A percentile compares a stretch with the other conserved stretches of the same genome.
Evolutionary conservation across 1,139 yeast species (phyloP).

Genomic region (Meyerozyma sp.): DNA sequence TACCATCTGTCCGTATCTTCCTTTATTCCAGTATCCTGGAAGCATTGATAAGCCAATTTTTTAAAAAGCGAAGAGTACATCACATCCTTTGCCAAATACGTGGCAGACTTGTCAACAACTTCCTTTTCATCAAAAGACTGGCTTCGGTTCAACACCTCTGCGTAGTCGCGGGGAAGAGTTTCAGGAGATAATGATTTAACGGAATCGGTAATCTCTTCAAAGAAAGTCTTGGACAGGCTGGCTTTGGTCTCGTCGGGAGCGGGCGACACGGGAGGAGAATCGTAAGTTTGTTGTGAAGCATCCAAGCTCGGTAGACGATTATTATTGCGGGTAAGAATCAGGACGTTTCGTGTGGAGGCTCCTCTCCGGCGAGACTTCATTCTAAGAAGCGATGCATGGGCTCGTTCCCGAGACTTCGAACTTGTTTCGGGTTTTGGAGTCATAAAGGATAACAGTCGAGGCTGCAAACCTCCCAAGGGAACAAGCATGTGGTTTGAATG

Average conservation of each 20-base stretch:
- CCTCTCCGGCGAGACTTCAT: slow-evolving; percentile 57
- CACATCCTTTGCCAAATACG: slow-evolving; percentile 6
- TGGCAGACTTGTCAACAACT: neutral
- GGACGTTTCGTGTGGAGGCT: slow-evolving; percentile 34
- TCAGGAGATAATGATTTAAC: neutral
- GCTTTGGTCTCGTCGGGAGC: neutral
- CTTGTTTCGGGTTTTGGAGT: slow-evolving; percentile 13
- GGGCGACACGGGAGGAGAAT: slow-evolving; percentile 9
- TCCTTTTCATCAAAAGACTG: neutral
- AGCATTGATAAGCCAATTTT: slow-evolving; percentile 54
- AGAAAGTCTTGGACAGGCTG: neutral
- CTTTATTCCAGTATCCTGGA: slow-evolving; percentile 49
- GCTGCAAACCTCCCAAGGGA: slow-evolving; percentile 6
- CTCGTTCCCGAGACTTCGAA: slow-evolving; percentile 52
- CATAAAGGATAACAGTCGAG: neutral
- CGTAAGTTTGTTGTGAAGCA: slow-evolving; percentile 4
- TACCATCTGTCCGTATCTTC: slow-evolving; percentile 42
- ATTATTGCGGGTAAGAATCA: slow-evolving; percentile 21
- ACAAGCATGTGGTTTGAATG: slow-evolving; percentile 20
- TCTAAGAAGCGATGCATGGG: slow-evolving; percentile 61
- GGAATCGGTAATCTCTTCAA: neutral
- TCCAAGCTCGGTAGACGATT: slow-evolving; percentile 21
- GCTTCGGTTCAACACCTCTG: neutral
- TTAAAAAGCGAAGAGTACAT: slow-evolving; percentile 22
- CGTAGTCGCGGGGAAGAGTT: neutral